Base-by-base conservation (phyloP, 176 grass and related monocot species). In the Ampelocalamus luodianensis region DNA sequence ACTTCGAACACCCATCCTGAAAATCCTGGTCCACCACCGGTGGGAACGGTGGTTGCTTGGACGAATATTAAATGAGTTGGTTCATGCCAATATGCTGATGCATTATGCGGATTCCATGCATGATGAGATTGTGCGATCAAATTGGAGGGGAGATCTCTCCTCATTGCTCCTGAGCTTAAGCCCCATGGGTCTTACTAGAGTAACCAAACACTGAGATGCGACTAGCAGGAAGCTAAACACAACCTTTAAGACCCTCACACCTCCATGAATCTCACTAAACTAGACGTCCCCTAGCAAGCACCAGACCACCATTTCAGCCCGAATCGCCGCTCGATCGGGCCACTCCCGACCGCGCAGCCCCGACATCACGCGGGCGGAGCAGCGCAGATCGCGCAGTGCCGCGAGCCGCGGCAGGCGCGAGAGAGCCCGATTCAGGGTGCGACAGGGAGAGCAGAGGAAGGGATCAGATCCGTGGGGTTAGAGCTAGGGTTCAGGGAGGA, bases 301-400 rank as follows among this genome's bases (percentile, higher is more conserved):
- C 4, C 60, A 5, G 10, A 49, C 60, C 26, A 6, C 75, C 53
- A 60, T 51, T 74, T 15, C 40, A n/a, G 39, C 68, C 51, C 39
- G 61, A 79, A 22, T 14, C 2, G 69, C 48, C 22, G 62, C 76
- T 26, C n/a, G 74, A 83, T 60, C 61, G 22, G 22, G 66, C 40
- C 39, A 20, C 1, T 20, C 42, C 53, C 65, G 54, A 26, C 42
- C 38, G 44, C 80, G 66, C 29, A 6, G 72, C 32, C 7, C 34
- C 55, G 73, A 85, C 69, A 85, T 80, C 87, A 85, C 22, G 69
- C 22, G 49, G 71, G 54, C 37, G 40, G 66, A 77, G 40, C 42
- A 14, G 24, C 24, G 17, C 77, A 64, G 59, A 79, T 79, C 77
- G 42, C 77, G 42, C 76, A 27, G 44, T 29, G 5, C 14, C 44